Percentiles rank a stretch among this genome's conserved stretches.
Conservation (phyloP, 371 early-diverging fungal genomes). For the Rhizopus stolonifer region DNA sequence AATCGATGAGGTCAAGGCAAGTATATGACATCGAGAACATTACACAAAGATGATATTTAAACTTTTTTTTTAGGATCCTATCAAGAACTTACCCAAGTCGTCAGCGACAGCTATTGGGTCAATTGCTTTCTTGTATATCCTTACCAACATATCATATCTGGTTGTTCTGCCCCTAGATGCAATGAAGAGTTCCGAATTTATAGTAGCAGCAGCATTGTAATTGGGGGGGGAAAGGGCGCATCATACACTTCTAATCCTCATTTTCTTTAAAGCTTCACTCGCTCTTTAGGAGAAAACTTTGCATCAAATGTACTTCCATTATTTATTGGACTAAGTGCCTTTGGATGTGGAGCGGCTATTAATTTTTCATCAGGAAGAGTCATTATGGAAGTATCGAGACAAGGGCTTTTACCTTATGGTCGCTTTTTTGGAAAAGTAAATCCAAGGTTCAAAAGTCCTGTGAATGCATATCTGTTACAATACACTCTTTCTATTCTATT, state of each 20-base stretch:
- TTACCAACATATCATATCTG: constrained; percentile 43
- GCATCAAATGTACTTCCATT: constrained; percentile 35
- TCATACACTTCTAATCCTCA: too few species aligned
- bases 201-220: constrained; percentile 48
- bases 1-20: constrained; percentile 45
- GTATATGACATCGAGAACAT: not conserved
- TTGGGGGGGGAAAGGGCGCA: not conserved
- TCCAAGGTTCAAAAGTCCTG: constrained; percentile 32
- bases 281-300: constrained; percentile 40
- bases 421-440: constrained; percentile 37
- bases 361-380: constrained; percentile 36
- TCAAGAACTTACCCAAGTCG: constrained; percentile 38
- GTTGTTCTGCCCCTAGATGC: constrained; percentile 30
- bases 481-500: constrained; percentile 35
- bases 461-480: constrained; percentile 39
- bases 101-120: constrained; percentile 29
- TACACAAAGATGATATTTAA: too few species aligned
- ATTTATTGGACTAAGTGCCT: constrained; percentile 34
- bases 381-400: constrained; percentile 41
- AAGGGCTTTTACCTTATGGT: constrained; percentile 44
- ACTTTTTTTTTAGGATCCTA: constrained; percentile 34
- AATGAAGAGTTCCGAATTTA: constrained; percentile 39
- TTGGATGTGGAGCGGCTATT: constrained; percentile 39
- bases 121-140: constrained; percentile 32
- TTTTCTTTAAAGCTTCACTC: constrained; percentile 40